Evolutionary conservation across 2,329 filamentous ascomycete species (phyloP).

Genomic region (Penicillium vulpinum): DNA sequence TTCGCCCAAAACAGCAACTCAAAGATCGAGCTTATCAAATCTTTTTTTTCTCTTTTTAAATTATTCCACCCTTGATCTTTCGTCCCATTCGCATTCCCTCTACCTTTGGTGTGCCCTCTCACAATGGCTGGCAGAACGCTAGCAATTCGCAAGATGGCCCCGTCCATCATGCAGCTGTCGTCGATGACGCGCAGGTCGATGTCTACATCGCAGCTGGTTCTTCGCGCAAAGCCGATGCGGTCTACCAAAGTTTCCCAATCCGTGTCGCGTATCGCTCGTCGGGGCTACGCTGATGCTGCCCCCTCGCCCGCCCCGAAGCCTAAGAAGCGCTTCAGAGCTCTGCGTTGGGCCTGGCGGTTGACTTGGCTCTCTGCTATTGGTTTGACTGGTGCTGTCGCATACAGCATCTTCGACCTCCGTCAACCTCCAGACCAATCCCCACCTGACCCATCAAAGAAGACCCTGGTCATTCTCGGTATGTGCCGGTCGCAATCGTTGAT

Average conservation of each 20-base stretch:
- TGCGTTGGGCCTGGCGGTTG: conserved; percentile 81
- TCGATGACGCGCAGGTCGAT: conserved; percentile 41
- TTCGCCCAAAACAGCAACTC: conserved; percentile 38
- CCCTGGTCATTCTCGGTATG: conserved; percentile 87
- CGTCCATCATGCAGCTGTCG: conserved; percentile 36
- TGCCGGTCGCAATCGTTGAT: conserved; percentile 10
- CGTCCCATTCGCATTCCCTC: conserved; percentile 10
- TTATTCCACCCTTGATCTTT: conserved; percentile 10
- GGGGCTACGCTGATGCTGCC: conserved; percentile 54
- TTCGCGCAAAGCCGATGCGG: conserved; percentile 31
- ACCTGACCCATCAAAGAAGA: conserved; percentile 91
- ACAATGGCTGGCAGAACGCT: conserved; percentile 40
- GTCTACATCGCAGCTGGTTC: conserved; percentile 28
- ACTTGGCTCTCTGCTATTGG: conserved; percentile 74
- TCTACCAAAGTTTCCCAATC: conserved; percentile 23
- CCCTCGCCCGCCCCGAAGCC: conserved; percentile 40
- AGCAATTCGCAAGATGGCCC: conserved; percentile 34
- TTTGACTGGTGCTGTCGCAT: conserved; percentile 69
- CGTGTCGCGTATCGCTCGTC: conserved; percentile 43
- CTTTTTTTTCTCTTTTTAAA: conserved; percentile 18
- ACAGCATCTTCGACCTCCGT: conserved; percentile 78
- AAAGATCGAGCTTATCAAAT: conserved; percentile 19
- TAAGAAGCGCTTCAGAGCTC: conserved; percentile 64
- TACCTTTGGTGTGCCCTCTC: conserved; percentile 25
- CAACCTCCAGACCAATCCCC: conserved; percentile 76